Conservation (phyloP, 2,329 filamentous ascomycete species). For the Aphanocladium album region DNA sequence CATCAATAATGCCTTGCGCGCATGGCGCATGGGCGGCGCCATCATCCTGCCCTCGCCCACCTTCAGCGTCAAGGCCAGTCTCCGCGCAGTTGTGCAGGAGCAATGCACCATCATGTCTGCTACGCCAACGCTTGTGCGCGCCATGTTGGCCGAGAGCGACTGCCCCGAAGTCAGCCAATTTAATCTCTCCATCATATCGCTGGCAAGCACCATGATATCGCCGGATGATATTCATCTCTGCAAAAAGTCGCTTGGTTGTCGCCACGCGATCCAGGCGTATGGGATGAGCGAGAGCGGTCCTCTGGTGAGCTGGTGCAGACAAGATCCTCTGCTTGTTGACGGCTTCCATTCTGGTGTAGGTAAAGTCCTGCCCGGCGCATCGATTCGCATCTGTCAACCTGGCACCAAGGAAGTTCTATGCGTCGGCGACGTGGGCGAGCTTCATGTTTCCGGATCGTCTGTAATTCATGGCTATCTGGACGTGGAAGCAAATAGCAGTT, state of each 20-base stretch:
- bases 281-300: constrained; percentile 43
- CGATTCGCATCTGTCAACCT: constrained; percentile 32
- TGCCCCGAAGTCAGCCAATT: constrained; percentile 24
- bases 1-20: constrained; percentile 33
- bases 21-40: constrained; percentile 30
- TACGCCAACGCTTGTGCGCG: constrained; percentile 33
- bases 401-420: constrained; percentile 24
- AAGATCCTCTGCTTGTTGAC: constrained; percentile 24
- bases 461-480: constrained; percentile 32
- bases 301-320: constrained; percentile 34
- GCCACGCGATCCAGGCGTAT: constrained; percentile 33
- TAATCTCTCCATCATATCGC: constrained; percentile 29
- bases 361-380: constrained; percentile 35
- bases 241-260: constrained; percentile 26
- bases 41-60: constrained; percentile 31
- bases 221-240: constrained; percentile 29
- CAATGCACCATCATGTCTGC: constrained; percentile 35
- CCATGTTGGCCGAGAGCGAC: constrained; percentile 25
- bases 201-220: constrained; percentile 29
- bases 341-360: constrained; percentile 37
- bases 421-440: constrained; percentile 32
- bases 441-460: constrained; percentile 34
- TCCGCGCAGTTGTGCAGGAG: constrained; percentile 27
- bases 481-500: constrained; percentile 22
- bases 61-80: constrained; percentile 29